A percentile compares a stretch with the other conserved stretches of the same genome.
phyloP scores from a whole-genome alignment of 306 rosid genomes.

The Casuarina cunninghamiana region DNA sequence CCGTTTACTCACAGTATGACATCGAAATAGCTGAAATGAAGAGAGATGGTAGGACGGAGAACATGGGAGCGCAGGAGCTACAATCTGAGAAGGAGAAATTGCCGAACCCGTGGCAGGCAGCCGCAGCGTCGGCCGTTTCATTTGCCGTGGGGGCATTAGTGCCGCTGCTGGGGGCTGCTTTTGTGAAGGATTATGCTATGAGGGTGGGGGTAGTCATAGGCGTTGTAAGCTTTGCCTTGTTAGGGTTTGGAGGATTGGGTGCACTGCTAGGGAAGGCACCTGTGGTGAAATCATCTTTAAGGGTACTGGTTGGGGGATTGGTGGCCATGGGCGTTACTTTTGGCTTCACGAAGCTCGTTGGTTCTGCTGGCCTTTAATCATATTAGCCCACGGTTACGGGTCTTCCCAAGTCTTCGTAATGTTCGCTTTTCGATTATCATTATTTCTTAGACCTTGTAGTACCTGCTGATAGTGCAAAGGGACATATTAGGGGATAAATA shows the following conservation, averaged over 20 bases:
- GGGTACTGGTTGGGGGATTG: conserved; percentile 50
- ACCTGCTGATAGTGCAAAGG: background rate
- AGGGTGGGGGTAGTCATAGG: conserved; percentile 38
- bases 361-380: conserved; percentile 10
- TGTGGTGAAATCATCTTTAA: conserved; percentile 30
- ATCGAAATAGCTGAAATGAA: conserved; percentile 37
- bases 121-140: conserved; percentile 33
- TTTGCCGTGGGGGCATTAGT: conserved; percentile 32
- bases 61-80: background rate
- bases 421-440: background rate
- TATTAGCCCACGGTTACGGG: background rate
- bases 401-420: too few relatives aligned
- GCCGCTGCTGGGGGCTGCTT: conserved; percentile 38
- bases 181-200: conserved; percentile 32
- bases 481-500: background rate
- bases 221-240: conserved; percentile 40
- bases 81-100: conserved; percentile 12
- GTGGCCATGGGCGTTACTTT: conserved; percentile 42
- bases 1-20: conserved; percentile 44
- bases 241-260: conserved; percentile 38
- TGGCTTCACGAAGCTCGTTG: conserved; percentile 42
- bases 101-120: conserved; percentile 35
- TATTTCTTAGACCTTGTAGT: background rate
- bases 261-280: conserved; percentile 44
- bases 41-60: conserved; percentile 11